Conservation (phyloP, 2,329 filamentous ascomycete genomes). For the Truncatella angustata region DNA sequence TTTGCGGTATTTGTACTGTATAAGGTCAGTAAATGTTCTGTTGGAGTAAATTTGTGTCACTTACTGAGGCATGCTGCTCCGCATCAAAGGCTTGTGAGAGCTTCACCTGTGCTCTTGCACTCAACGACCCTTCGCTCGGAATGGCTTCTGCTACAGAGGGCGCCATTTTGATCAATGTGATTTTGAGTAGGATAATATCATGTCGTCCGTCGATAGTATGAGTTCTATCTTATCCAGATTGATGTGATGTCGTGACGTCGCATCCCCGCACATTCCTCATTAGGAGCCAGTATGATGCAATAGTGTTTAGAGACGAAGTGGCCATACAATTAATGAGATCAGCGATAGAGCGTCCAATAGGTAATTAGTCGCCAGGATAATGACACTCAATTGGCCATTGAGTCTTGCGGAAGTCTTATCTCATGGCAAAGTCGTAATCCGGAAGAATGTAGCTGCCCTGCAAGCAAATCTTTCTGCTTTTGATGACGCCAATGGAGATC, state of each 20-base stretch:
- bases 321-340: neutral
- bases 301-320: neutral
- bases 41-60: slow-evolving; percentile 4
- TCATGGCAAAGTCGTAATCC: too few relatives aligned
- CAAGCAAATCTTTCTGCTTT: too few relatives aligned
- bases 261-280: neutral
- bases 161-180: slow-evolving; percentile 17
- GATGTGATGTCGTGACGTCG: neutral
- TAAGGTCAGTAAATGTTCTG: slow-evolving; percentile 7
- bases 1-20: slow-evolving; percentile 31
- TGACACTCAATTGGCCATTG: neutral
- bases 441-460: too few relatives aligned
- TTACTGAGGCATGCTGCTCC: slow-evolving; percentile 20
- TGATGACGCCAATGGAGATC: too few relatives aligned
- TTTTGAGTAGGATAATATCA: neutral
- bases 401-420: too few relatives aligned
- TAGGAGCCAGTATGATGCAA: neutral
- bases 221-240: neutral
- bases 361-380: neutral
- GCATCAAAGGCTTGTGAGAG: slow-evolving; percentile 21
- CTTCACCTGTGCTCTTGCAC: slow-evolving; percentile 20
- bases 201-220: neutral
- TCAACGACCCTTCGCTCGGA: slow-evolving; percentile 19
- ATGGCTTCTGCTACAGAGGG: slow-evolving; percentile 22
- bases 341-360: neutral